Percentiles rank a stretch among this genome's conserved stretches.
Conservation (phyloP, 129 eudicot species). For the Escallonia rubra region DNA sequence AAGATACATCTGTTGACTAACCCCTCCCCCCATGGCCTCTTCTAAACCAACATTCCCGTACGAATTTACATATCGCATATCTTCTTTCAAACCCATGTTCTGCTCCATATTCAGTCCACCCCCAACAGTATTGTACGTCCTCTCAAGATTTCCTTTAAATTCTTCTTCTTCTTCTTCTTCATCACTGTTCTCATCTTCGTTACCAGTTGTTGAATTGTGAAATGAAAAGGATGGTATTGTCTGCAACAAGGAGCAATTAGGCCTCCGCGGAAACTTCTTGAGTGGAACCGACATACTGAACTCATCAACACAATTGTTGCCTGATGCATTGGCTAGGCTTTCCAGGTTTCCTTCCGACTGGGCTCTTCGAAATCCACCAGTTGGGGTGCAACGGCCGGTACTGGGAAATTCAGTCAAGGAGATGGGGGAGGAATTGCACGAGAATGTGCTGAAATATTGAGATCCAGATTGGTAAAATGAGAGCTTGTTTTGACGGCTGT, state of each 20-base stretch:
- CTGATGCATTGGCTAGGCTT: slow-evolving; percentile 20
- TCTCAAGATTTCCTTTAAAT: background rate
- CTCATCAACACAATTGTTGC: slow-evolving; percentile 27
- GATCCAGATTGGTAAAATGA: slow-evolving; percentile 27
- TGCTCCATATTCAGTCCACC: slow-evolving; percentile 14
- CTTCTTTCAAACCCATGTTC: slow-evolving; percentile 23
- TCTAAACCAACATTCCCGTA: slow-evolving; percentile 20
- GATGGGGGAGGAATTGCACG: slow-evolving; percentile 41
- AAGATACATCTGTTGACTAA: slow-evolving; percentile 52
- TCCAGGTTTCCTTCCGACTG: slow-evolving; percentile 79
- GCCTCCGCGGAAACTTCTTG: slow-evolving; percentile 32
- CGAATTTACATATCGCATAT: slow-evolving; percentile 4
- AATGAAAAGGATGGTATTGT: slow-evolving; percentile 67
- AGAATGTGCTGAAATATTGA: slow-evolving; percentile 30
- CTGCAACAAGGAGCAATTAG: slow-evolving; percentile 40
- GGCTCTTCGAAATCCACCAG: slow-evolving; percentile 37
- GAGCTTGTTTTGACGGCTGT: slow-evolving; percentile 19
- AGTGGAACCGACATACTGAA: slow-evolving; percentile 20
- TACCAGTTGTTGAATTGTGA: slow-evolving; percentile 24
- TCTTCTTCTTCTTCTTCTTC: slow-evolving; percentile 35
- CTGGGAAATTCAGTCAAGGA: slow-evolving; percentile 20
- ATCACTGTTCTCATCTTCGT: slow-evolving; percentile 31
- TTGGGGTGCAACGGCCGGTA: background rate
- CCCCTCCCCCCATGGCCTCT: slow-evolving; percentile 15
- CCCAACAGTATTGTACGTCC: background rate